Evolutionary conservation across 352 stramenopile species (phyloP), one percentile per base, ranked within the genome.

Genomic region (Pythium coloratum): DNA sequence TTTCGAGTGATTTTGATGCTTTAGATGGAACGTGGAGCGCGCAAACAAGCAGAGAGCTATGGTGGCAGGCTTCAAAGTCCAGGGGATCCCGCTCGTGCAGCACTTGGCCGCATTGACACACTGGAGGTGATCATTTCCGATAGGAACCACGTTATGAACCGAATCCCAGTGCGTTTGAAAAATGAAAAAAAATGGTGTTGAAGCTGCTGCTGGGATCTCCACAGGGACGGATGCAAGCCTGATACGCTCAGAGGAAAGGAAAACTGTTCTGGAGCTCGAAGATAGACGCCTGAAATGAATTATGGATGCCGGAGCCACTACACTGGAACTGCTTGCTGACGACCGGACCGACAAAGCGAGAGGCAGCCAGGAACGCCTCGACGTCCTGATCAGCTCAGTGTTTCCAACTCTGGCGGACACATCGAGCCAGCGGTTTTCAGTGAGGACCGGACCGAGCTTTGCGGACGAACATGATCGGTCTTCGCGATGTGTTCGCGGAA

Each of bases 81-180:
- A 92, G 54, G 84, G 81, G 26, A 77, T 92, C 38, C 80, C 84
- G 28, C 73, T 92, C 10, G 73, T 88, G 20, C 71, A 92, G 71
- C 80, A 89, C 54, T 67, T 91, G 24, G 67, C 61, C 1, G 66
- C 62, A 0, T 30, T 70, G 38, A 36, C 58, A 44, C 59, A 64
- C 44, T 69, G 63, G 46, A 49, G 42, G 42, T 71, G 54, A 70
- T 50, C 13, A 46, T 30, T 50, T 46, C 8, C 46, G 55, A 69
- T 69, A 69, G 38, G 62, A 69, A 69, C 62, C 28, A 42, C 7
- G 62, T 69, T 69, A 69, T 14, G 5, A 49, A 49, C 42, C 42
- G 16, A 49, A 20, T 10, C 42, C 14, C 0, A 26, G 4, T 26
- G 42, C 42, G 42, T 49, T 49, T 49, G 42, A 49, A 26, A 49